These are phyloP conservation scores for Stropharia rugosoannulata DNA, from an alignment of 768 basidiomycete species.

Conservation along the genomic window DNA sequence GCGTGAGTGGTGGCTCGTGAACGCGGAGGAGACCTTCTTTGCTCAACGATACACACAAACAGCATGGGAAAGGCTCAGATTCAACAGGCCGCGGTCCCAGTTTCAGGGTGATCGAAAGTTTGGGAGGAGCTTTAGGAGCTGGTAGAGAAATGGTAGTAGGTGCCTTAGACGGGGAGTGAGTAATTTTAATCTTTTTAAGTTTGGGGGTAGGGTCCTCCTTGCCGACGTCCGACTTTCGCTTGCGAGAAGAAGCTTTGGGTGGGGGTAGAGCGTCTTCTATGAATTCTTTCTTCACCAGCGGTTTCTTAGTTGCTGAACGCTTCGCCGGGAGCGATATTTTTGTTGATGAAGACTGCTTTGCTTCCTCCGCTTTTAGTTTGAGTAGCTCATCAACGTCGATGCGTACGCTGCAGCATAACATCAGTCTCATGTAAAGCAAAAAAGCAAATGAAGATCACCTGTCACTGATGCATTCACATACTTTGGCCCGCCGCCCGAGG, in stretches of 20 bases:
- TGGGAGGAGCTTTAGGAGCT: constrained; percentile 26
- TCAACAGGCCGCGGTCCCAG: constrained; percentile 62
- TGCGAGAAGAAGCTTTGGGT: constrained; percentile 35
- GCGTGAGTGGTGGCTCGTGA: constrained; percentile 60
- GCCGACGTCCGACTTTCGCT: constrained; percentile 37
- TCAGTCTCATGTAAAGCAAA: background rate
- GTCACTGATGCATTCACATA: constrained; percentile 69
- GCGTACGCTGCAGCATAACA: constrained; percentile 60
- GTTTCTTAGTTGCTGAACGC: constrained; percentile 20
- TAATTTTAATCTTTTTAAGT: constrained; percentile 49
- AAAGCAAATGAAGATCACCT: constrained; percentile 44
- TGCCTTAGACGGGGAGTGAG: constrained; percentile 27
- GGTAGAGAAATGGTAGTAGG: constrained; percentile 14
- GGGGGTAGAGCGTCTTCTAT: constrained; percentile 13
- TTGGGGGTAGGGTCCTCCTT: constrained; percentile 31
- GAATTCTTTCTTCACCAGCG: constrained; percentile 22
- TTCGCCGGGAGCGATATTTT: constrained; percentile 16
- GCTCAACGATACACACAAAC: constrained; percentile 59
- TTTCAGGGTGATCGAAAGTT: constrained; percentile 61
- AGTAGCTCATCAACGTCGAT: constrained; percentile 92
- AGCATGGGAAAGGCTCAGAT: constrained; percentile 61
- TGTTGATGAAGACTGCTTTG: constrained; percentile 3
- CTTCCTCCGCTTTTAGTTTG: constrained; percentile 57
- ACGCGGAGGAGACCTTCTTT: constrained; percentile 60
- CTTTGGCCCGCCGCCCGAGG: constrained; percentile 77